Conservation (phyloP, 2,329 filamentous ascomycete species). For the Stemphylium beticola region DNA sequence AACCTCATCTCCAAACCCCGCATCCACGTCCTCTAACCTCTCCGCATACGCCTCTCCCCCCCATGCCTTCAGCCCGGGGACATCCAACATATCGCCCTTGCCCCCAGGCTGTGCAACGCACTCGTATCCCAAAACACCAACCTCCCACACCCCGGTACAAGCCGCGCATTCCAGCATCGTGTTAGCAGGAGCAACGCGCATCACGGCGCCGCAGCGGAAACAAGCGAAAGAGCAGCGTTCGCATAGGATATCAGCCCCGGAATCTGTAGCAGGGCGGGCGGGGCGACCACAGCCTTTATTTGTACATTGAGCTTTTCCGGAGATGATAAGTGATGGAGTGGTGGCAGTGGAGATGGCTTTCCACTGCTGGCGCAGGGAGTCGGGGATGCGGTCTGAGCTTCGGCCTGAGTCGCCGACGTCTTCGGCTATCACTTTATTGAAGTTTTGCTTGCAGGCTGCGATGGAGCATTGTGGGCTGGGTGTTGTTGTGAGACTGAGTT, state of each 20-base stretch:
- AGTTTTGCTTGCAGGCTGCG: conserved; percentile 36
- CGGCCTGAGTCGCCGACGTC: conserved; percentile 50
- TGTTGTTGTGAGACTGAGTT: conserved; percentile 30
- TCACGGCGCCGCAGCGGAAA: conserved; percentile 46
- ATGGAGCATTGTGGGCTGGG: conserved; percentile 32
- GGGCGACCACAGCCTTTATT: conserved; percentile 37
- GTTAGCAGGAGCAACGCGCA: conserved; percentile 21
- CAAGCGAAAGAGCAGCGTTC: conserved; percentile 53
- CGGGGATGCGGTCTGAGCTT: conserved; percentile 52
- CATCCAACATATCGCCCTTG: background rate
- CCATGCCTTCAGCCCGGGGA: conserved; percentile 23
- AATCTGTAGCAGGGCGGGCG: conserved; percentile 28
- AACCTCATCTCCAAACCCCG: conserved; percentile 42
- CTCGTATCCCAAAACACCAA: conserved; percentile 50
- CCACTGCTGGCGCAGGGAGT: conserved; percentile 41
- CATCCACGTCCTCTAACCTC: conserved; percentile 16
- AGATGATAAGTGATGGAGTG: conserved; percentile 14
- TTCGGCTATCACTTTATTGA: conserved; percentile 44
- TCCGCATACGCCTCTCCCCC: conserved; percentile 16
- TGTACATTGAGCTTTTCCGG: conserved; percentile 43
- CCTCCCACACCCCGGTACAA: conserved; percentile 46
- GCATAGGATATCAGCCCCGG: conserved; percentile 34
- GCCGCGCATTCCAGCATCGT: conserved; percentile 34
- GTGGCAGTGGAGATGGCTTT: conserved; percentile 14
- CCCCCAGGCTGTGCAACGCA: conserved; percentile 23